Evolutionary conservation across 441 rosid genomes (phyloP).

Genomic region (Croton laevigatus): DNA sequence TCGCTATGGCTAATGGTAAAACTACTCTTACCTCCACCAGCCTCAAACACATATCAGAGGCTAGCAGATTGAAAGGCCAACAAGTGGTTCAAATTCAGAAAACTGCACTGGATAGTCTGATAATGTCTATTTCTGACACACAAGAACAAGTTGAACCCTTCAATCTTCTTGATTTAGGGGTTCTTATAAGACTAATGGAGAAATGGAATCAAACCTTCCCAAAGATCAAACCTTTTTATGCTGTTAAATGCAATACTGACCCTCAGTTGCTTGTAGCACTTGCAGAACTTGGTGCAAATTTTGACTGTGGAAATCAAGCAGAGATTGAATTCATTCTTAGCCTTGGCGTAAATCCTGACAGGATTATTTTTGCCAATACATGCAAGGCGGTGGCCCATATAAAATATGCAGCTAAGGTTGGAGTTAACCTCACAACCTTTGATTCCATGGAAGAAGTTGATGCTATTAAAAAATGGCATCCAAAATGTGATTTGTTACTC

Average conservation of each 20-base stretch:
- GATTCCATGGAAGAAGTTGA: conserved; percentile 25
- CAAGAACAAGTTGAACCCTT: conserved; percentile 18
- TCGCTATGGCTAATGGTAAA: not conserved
- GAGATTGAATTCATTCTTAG: conserved; percentile 19
- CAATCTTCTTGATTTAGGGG: conserved; percentile 15
- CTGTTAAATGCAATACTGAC: conserved; percentile 17
- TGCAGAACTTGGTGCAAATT: conserved; percentile 11
- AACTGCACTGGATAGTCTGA: not conserved
- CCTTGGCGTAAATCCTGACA: conserved; percentile 15
- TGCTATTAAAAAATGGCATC: conserved; percentile 24
- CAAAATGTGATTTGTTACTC: conserved; percentile 10
- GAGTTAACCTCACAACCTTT: conserved; percentile 19
- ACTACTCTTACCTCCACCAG: not conserved
- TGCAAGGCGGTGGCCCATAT: conserved; percentile 22
- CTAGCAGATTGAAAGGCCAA: conserved; percentile 7
- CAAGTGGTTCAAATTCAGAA: not conserved
- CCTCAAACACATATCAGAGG: conserved; percentile 10
- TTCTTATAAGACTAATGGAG: not conserved
- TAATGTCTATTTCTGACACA: conserved; percentile 1
- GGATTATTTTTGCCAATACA: conserved; percentile 24
- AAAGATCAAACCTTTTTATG: conserved; percentile 14
- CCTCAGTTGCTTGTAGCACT: conserved; percentile 14
- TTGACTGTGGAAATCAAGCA: conserved; percentile 12
- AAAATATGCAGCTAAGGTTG: conserved; percentile 17
- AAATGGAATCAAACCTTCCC: conserved; percentile 11